Evolutionary conservation across 2,329 filamentous ascomycete species (phyloP), one percentile per base, ranked within the genome.

Genomic region (Scytalidium sp.): DNA sequence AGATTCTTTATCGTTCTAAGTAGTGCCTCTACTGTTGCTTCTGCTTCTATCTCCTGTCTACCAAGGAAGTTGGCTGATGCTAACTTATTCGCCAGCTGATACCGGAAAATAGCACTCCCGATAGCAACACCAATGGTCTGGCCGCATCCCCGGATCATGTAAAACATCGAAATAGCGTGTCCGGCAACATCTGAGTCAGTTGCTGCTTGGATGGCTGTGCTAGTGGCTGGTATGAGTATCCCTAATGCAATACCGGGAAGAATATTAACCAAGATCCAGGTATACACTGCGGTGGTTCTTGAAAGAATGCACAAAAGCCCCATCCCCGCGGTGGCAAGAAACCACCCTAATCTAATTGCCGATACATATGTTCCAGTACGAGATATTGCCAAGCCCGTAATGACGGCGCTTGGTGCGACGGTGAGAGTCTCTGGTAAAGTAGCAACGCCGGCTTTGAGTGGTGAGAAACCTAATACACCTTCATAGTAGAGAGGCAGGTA

Each of bases 101-200:
- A 88, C 64, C 88, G 83, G 67, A 88, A 87, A 50, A 86, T 75
- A 39, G 83, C 80, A 9, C 84, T 83, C 3, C 81, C 80, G 41
- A 86, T 71, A 3, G 84, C 82, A 3, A 87, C 80, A 20, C 84
- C 84, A 9, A 87, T 65, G 0, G 78, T 73, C 59, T 86, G 81
- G 1, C 84, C 84, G 19, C 86, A 75, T 2, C 76, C 74, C n/a
- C 82, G 78, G 59, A 84, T 75, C 69, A 88, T 87, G 49, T 76
- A 79, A 65, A 83, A 85, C 69, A 87, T 78, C 15, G 79, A 81
- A 1, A 78, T 74, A 0, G 80, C 78, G 50, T 78, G 77, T 1
- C 81, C 78, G 2, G 80, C 76, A 41, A 83, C 75, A 58, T 84
- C 76, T 48, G 75, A 72, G 51, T 72, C 72, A 2, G 71, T 68